phyloP scores from a whole-genome alignment of 2,329 filamentous ascomycete species.

The Paecilomyces fulvus region DNA sequence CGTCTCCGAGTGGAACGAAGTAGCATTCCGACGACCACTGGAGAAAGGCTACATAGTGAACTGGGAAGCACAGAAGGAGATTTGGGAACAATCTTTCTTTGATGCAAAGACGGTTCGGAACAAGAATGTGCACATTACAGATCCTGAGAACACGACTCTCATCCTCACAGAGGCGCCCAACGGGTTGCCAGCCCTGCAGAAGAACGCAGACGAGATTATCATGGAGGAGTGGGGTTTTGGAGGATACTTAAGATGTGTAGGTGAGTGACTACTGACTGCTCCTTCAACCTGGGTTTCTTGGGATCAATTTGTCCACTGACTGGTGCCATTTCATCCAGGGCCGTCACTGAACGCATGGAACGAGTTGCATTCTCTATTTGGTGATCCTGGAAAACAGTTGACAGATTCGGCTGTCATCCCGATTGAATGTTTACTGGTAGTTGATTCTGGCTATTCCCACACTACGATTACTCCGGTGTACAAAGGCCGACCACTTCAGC shows the following conservation, averaged over 20 bases:
- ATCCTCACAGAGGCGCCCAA: constrained; percentile 82
- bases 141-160: constrained; percentile 73
- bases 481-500: constrained; percentile 68
- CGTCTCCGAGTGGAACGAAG: constrained; percentile 83
- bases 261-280: constrained; percentile 37
- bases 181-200: constrained; percentile 68
- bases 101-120: constrained; percentile 56
- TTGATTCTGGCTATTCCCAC: constrained; percentile 89
- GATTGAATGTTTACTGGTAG: constrained; percentile 72
- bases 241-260: constrained; percentile 69
- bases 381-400: constrained; percentile 43
- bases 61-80: constrained; percentile 91
- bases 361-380: constrained; percentile 62
- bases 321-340: constrained; percentile 38
- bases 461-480: constrained; percentile 85
- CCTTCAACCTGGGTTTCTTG: neutral
- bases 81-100: constrained; percentile 88
- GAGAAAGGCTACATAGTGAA: constrained; percentile 94
- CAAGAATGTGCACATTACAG: constrained; percentile 31
- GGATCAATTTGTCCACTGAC: neutral
- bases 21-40: constrained; percentile 76
- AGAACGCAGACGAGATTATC: constrained; percentile 89
- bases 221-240: constrained; percentile 96
- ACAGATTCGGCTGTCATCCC: constrained; percentile 41
- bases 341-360: constrained; percentile 75